Evolutionary conservation across 2,329 filamentous ascomycete genomes (phyloP), one percentile per base, ranked within the genome.

Genomic region (Alternaria novae-zelandiae): DNA sequence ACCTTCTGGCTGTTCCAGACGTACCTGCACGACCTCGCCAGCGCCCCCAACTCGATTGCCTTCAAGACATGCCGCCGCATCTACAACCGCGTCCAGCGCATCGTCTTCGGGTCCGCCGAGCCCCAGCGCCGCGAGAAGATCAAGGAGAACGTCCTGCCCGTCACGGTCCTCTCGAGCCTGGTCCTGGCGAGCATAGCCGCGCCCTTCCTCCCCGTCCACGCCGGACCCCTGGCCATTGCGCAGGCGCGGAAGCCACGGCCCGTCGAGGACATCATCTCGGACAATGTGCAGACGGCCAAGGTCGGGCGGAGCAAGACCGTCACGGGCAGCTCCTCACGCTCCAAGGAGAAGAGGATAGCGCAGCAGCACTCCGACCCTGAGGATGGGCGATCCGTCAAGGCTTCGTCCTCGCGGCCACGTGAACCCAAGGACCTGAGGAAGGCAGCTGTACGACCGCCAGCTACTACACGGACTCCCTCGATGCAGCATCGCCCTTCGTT

Each of bases 1-100:
- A 95, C 92, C 36, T 96, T 96, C 80, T 96, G 92, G 92, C 86
- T 96, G 55, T 94, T 96, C 80, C 92, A 96, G 82, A 95, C 91
- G 5, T 94, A 96, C 77, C 87, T 96, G 28, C 90, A 92, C 83
- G 93, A 96, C 78, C 88, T 96, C 66, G 87, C 91, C 59, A 84
- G 86, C 74, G 91, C 91, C 62, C 92, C 92, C 3, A 90, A 91
- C 77, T 90, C 91, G 65, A 88, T 90, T 72, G 86, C 91, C 54
- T 96, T 96, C 82, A 90, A 92, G 81, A 95, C 91, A 54, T 95
- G 92, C 76, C 88, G 91, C 63, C 86, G 93, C 74, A 89, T 96
- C 70, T 95, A 94, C 83, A 96, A 96, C 82, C 93, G 93, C 80
- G 91, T 96, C 43, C 92, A 96, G 80, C 89, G 93, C 79, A 93